These are phyloP conservation scores for Ceratocystiopsis minuta DNA, from an alignment of 2,329 filamentous ascomycete genomes.

Conservation along the genomic window DNA sequence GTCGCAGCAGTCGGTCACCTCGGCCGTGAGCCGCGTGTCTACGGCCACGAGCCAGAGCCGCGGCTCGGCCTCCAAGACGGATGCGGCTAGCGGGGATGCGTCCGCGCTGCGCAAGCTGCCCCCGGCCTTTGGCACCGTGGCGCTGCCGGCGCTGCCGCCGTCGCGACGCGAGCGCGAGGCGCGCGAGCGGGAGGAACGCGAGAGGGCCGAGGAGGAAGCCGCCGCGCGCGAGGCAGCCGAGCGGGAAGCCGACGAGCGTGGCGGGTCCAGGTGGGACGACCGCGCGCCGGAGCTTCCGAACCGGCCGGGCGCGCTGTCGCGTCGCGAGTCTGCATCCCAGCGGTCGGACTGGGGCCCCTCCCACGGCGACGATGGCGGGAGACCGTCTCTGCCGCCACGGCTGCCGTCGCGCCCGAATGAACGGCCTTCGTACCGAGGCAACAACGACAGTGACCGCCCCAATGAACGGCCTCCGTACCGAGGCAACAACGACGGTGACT, in stretches of 20 bases:
- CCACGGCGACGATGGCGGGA: not conserved
- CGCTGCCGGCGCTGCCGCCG: conserved; percentile 38
- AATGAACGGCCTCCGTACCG: conserved; percentile 21
- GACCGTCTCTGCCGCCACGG: not conserved
- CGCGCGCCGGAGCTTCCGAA: conserved; percentile 2
- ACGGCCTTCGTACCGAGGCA: conserved; percentile 13
- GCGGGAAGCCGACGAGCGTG: not conserved
- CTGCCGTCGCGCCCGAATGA: conserved; percentile 25
- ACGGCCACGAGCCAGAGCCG: conserved; percentile 32
- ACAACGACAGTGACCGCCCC: conserved; percentile 24
- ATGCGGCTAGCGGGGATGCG: not conserved
- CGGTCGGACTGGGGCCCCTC: too few species aligned
- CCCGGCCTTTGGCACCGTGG: conserved; percentile 36
- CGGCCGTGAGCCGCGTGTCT: conserved; percentile 27
- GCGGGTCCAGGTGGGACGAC: not conserved
- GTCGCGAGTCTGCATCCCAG: not conserved
- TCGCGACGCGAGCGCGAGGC: conserved; percentile 32
- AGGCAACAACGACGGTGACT: too few species aligned
- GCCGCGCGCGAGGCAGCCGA: not conserved
- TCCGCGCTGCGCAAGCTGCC: conserved; percentile 28
- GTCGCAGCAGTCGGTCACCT: conserved; percentile 35
- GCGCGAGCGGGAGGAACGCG: not conserved
- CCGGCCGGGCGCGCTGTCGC: not conserved
- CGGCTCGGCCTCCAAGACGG: conserved; percentile 16
- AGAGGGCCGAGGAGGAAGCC: not conserved